Conservation (phyloP, 176 grass and related monocot genomes). For the Phoenix dactylifera region DNA sequence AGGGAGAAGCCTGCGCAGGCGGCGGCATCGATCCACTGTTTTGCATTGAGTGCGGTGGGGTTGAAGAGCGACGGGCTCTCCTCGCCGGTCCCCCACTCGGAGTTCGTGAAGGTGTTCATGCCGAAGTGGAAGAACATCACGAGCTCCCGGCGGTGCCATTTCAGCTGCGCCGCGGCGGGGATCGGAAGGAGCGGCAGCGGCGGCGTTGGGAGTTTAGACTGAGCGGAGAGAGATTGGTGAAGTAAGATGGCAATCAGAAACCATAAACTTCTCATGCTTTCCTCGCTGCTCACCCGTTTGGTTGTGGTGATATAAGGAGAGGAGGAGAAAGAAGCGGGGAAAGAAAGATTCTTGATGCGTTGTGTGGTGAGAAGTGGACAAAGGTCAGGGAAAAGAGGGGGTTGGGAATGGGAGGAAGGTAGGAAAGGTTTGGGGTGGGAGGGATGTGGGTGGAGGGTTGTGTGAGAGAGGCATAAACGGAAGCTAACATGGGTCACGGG, state of each 20-base stretch:
- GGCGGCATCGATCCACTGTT: conserved; percentile 73
- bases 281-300: too few species aligned
- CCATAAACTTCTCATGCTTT: neutral
- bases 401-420: too few species aligned
- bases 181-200: conserved; percentile 59
- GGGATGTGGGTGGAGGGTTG: too few species aligned
- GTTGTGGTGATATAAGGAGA: too few species aligned
- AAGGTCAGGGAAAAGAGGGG: too few species aligned
- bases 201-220: conserved; percentile 16
- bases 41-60: conserved; percentile 38
- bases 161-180: conserved; percentile 66
- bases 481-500: too few species aligned
- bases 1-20: conserved; percentile 43
- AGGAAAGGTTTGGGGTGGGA: too few species aligned
- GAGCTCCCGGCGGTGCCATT: conserved; percentile 78
- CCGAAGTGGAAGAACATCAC: conserved; percentile 99
- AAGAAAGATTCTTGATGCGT: too few species aligned
- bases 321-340: too few species aligned
- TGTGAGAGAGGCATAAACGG: too few species aligned
- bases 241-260: neutral
- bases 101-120: conserved; percentile 96
- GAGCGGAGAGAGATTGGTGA: neutral
- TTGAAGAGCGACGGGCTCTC: conserved; percentile 48
- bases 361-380: too few species aligned
- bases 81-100: conserved; percentile 59